Evolutionary conservation across 208 protist genomes (phyloP), one percentile per base, ranked within the genome.

Genomic region (Trypanosomatidae sp.): DNA sequence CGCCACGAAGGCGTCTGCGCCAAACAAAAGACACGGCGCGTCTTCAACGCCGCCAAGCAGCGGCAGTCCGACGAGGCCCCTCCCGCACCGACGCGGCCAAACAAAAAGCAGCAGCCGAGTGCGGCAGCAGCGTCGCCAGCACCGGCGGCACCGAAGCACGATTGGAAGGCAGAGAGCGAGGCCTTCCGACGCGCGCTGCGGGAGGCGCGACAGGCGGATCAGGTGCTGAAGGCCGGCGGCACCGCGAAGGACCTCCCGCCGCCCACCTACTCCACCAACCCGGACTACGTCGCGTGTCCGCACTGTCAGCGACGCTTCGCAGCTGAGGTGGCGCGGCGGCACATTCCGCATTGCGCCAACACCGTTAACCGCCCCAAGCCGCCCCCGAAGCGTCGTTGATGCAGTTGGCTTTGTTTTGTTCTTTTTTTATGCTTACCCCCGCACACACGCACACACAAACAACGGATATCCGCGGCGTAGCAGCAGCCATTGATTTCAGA

Each of bases 271-370:
- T 93, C 86, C 30, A 85, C 83, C 44, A 94, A 98, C 68, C 85
- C 89, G 8, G 82, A 96, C 67, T 97, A 97, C 62, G 83, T 92
- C 3, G 81, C 71, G 56, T 98, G 94, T 64, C 92, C 89, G 22
- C 87, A 97, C 66, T 98, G 94, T 73, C 65, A 79, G 47, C 83
- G 94, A 13, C 86, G 92, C 30, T 98, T 98, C 80, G 89, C 88
- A 3, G 77, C 86, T 13, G 86, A 93, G 36, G 89, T 91, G 13
- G 92, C 92, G 17, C 83, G 88, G 73, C 78, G 92, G 19, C 94
- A 98, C 72, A 97, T 98, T 67, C 94, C 94, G 13, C 77, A 74
- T 36, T 98, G 94, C 41, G 89, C 89, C 28, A 92, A 33, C 25
- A 98, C 92, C 1, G 62, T 95, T 0, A 95, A 95, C 64, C 73